Evolutionary conservation across 2,329 filamentous ascomycete genomes (phyloP), one percentile per base, ranked within the genome.

Genomic region (Hymenoscyphus occultus): DNA sequence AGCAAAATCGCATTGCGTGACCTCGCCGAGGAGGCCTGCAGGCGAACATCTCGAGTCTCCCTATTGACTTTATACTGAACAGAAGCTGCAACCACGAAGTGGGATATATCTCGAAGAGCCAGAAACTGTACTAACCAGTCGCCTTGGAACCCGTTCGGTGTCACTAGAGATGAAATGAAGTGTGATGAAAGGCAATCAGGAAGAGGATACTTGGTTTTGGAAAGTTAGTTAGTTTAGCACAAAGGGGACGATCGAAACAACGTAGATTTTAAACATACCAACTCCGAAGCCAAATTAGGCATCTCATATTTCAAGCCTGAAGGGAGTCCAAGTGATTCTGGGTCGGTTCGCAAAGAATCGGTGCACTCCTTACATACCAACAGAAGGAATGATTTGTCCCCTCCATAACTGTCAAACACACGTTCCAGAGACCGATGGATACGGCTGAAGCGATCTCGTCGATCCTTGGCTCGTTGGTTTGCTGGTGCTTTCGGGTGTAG

Each of bases 101-200:
- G 75, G 0, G 76, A 74, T 9, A 79, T 71, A 70, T 80, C 78
- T 64, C 77, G 71, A 12, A 80, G 72, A 0, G 78, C 74, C 4
- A 80, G 70, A 59, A 78, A 77, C 60, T 79, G 77, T 5, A 74
- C 63, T 12, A 80, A 69, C 78, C 78, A 80, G 64, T 73, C 67
- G n/a, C 65, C 72, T n/a, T 72, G 66, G 14, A 69, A 70, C 4
- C 74, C 70, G 59, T 74, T 70, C 14, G 68, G 62, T 0, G 76
- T 71, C 1, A 75, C 76, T 39, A 80, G 70, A 16, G 74, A 73
- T 6, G 74, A 73, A 13, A 80, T 74, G 59, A 76, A 76, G 35
- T 74, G 70, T 0, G 77, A 71, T 9, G 71, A 71, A 9, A 80
- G 68, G 54, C 78, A 79, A 3, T 75, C 72, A 4, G 71, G 66